These are phyloP conservation scores for Pleurotus salmoneostramineus DNA, from an alignment of 768 basidiomycete species.

Conservation along the genomic window DNA sequence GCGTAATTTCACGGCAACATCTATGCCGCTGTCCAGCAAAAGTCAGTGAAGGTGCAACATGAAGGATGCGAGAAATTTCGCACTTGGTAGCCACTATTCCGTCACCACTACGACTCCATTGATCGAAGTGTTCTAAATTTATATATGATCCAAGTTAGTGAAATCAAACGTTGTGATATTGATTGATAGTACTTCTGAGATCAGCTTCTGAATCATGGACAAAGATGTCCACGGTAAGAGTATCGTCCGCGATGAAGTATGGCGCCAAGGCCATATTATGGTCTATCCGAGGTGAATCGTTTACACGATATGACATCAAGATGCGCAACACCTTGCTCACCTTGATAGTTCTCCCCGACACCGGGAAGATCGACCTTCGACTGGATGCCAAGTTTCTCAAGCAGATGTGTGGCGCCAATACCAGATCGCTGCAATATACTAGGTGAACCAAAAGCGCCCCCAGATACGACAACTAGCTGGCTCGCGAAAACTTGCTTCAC, in stretches of 20 bases:
- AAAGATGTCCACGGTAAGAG: too few species aligned
- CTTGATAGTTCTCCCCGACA: conserved; percentile 3
- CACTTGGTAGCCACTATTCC: conserved; percentile 35
- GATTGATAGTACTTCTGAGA: too few species aligned
- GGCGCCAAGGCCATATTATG: not conserved
- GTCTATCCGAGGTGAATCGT: not conserved
- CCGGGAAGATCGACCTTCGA: not conserved
- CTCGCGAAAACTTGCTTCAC: not conserved
- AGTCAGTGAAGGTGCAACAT: not conserved
- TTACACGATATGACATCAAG: not conserved
- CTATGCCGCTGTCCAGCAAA: conserved; percentile 22
- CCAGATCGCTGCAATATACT: conserved; percentile 2
- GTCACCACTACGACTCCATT: conserved; percentile 2
- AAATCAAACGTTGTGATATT: too few species aligned
- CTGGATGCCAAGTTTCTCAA: not conserved
- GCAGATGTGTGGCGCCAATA: not conserved
- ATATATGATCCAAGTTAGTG: too few species aligned
- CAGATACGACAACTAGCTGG: not conserved
- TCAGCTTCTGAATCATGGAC: too few species aligned
- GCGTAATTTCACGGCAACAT: conserved; percentile 37
- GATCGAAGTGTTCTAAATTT: too few species aligned
- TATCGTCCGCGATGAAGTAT: too few species aligned
- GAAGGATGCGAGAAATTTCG: not conserved
- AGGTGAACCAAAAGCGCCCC: not conserved
- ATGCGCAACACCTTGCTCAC: not conserved